These are phyloP conservation scores for Alternaria consortialis DNA, from an alignment of 2,329 filamentous ascomycete species.

Conservation along the genomic window DNA sequence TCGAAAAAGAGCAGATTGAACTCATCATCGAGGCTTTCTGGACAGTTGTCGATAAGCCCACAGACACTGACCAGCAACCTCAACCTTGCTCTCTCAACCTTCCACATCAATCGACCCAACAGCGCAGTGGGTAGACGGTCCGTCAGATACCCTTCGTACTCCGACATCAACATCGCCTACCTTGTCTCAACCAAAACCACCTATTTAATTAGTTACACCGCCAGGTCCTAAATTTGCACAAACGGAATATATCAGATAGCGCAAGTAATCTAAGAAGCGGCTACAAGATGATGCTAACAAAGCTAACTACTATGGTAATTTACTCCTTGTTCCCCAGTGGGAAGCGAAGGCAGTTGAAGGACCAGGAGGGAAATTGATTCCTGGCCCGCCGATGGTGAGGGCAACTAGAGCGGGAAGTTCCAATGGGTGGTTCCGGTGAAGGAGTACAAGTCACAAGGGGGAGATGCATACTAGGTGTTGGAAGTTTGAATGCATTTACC, in stretches of 20 bases:
- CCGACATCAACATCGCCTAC: not conserved
- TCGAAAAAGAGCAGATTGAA: not conserved
- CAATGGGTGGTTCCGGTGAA: not conserved
- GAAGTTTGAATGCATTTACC: not conserved
- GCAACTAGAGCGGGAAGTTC: too few relatives aligned
- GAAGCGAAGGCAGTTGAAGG: not conserved
- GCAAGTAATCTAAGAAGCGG: not conserved
- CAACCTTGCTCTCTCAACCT: not conserved
- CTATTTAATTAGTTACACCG: accelerated
- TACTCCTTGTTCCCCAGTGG: not conserved
- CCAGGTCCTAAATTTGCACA: not conserved
- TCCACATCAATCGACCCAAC: not conserved
- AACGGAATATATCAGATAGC: not conserved
- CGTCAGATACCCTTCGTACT: not conserved
- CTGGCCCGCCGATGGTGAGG: not conserved
- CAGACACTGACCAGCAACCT: not conserved
- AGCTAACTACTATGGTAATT: not conserved
- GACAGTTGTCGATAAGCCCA: conserved; percentile 11
- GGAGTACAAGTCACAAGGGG: not conserved
- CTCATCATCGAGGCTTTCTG: conserved; percentile 18
- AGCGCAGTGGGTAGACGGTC: not conserved
- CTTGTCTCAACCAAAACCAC: not conserved
- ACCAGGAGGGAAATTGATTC: not conserved
- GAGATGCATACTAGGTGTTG: too few relatives aligned
- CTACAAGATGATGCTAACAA: not conserved